A percentile compares a stretch with the other conserved stretches of the same genome.
phyloP scores from a whole-genome alignment of 208 protist genomes.

The Angomonas ambiguus region DNA sequence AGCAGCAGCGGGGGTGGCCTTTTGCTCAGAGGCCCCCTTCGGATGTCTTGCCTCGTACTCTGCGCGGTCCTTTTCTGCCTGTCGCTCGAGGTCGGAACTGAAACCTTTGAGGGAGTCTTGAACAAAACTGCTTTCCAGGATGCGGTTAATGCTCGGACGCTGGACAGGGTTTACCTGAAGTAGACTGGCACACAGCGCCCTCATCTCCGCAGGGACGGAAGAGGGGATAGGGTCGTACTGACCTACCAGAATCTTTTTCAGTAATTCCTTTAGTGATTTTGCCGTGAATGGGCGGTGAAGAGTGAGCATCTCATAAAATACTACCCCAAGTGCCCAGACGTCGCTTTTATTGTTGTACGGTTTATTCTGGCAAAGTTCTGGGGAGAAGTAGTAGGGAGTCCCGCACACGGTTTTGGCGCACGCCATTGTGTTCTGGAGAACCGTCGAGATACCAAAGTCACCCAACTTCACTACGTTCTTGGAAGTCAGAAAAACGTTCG shows the following conservation, averaged over 20 bases:
- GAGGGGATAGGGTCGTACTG: constrained; percentile 83
- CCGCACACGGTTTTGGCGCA: constrained; percentile 93
- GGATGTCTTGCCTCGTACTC: constrained; percentile 67
- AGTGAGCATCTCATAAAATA: constrained; percentile 90
- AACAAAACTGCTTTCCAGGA: constrained; percentile 81
- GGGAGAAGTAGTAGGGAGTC: constrained; percentile 96
- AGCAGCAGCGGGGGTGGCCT: constrained; percentile 4
- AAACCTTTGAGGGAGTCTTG: constrained; percentile 75
- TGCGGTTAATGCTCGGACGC: constrained; percentile 87
- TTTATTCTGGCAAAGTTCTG: constrained; percentile 93
- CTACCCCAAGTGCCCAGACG: constrained; percentile 89
- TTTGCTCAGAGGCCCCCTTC: constrained; percentile 18
- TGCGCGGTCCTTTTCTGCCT: constrained; percentile 77
- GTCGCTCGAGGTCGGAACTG: constrained; percentile 76
- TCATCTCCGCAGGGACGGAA: constrained; percentile 74
- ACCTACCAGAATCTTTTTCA: constrained; percentile 88
- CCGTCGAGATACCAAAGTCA: constrained; percentile 92
- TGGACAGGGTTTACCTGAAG: constrained; percentile 78
- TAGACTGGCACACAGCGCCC: constrained; percentile 67
- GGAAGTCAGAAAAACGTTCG: constrained; percentile 87
- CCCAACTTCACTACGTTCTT: constrained; percentile 87
- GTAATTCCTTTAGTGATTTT: constrained; percentile 83
- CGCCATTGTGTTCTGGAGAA: constrained; percentile 90
- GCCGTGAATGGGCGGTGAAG: constrained; percentile 88
- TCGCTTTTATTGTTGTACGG: constrained; percentile 94